These are phyloP conservation scores for Cadophora sp. DNA, from an alignment of 2,329 filamentous ascomycete species.

Conservation along the genomic window DNA sequence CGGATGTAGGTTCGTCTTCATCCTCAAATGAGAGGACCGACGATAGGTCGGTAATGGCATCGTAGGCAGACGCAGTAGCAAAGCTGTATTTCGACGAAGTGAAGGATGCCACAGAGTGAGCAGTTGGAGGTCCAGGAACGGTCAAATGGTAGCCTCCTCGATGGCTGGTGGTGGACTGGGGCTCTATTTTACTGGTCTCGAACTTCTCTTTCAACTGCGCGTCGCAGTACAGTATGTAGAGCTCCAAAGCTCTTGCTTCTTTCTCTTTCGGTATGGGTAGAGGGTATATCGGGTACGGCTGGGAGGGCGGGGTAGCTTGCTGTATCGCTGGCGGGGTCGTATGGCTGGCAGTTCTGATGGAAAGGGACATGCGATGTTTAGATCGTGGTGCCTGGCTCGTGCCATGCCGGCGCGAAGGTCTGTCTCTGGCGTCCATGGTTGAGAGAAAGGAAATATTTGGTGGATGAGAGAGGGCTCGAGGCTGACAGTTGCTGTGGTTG, in stretches of 20 bases:
- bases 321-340: constrained; percentile 17
- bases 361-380: constrained; percentile 20
- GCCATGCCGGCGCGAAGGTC: constrained; percentile 3
- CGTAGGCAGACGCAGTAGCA: constrained; percentile 32
- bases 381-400: constrained; percentile 6
- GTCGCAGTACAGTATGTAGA: constrained; percentile 35
- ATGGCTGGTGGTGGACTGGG: constrained; percentile 28
- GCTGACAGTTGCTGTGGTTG: constrained; percentile 15
- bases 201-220: constrained; percentile 33
- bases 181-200: constrained; percentile 29
- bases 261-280: constrained; percentile 38
- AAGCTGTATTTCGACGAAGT: constrained; percentile 32
- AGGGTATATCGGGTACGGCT: constrained; percentile 33
- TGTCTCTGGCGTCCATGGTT: constrained; percentile 13
- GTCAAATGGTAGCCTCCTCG: constrained; percentile 29
- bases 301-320: constrained; percentile 29
- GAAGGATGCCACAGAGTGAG: constrained; percentile 35
- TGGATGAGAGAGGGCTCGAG: constrained; percentile 17
- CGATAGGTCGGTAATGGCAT: constrained; percentile 36
- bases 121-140: constrained; percentile 30
- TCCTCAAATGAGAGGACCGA: constrained; percentile 42
- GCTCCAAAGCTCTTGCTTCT: constrained; percentile 33
- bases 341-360: constrained; percentile 28
- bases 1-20: constrained; percentile 33
- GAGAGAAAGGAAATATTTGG: constrained; percentile 1